Percentiles rank a stretch among this genome's conserved stretches.
Conservation (phyloP, 1,284 basidiomycete genomes). For the Ceratobasidium sp. region DNA sequence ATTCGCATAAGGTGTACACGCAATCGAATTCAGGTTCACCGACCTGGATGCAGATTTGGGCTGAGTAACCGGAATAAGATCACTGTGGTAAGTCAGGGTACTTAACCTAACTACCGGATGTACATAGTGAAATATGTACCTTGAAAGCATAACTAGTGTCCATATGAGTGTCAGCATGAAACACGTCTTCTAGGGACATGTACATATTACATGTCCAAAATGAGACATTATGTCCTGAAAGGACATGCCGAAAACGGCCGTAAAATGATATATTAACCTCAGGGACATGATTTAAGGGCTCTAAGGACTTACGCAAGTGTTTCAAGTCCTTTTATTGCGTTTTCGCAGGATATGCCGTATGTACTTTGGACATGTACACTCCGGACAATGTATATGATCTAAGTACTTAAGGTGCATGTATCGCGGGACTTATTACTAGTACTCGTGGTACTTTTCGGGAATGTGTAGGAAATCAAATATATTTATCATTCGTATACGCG, state of each 20-base stretch:
- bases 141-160: not conserved
- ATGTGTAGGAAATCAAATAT: not conserved
- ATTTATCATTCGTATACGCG: too few relatives aligned
- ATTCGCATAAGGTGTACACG: too few relatives aligned
- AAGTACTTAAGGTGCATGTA: not conserved
- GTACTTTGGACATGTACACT: not conserved
- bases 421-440: not conserved
- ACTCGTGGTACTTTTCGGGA: not conserved
- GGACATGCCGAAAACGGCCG: not conserved
- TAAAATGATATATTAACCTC: too few relatives aligned
- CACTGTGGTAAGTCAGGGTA: slow-evolving; percentile 1
- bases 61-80: too few relatives aligned
- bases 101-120: not conserved
- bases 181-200: not conserved
- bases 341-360: not conserved
- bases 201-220: not conserved
- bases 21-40: too few relatives aligned
- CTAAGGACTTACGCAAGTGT: too few relatives aligned
- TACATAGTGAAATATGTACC: not conserved
- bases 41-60: too few relatives aligned
- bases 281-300: not conserved
- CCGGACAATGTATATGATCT: not conserved
- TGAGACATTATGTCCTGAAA: not conserved
- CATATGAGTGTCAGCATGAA: not conserved
- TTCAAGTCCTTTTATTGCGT: too few relatives aligned